Conservation (phyloP, 805 yeast species). For the Wickerhamiella lipophila region DNA sequence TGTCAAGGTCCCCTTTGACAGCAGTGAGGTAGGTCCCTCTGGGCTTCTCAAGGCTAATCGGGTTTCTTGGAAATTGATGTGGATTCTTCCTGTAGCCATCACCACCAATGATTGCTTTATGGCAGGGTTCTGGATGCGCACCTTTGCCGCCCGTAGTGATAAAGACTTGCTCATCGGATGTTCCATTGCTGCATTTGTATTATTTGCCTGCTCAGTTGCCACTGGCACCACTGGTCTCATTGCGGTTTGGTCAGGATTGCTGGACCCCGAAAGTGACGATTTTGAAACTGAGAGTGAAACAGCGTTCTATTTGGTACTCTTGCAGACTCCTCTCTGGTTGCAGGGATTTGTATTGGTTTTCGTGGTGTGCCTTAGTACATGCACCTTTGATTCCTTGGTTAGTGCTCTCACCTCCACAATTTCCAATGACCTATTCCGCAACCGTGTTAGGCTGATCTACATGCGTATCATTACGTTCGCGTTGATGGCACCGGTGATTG, state of each 20-base stretch:
- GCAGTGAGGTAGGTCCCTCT: constrained; percentile 48
- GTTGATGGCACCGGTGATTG: constrained; percentile 76
- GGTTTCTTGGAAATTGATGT: constrained; percentile 81
- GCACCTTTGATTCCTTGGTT: constrained; percentile 80
- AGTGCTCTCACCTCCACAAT: constrained; percentile 79
- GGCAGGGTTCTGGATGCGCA: constrained; percentile 88
- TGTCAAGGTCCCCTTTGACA: constrained; percentile 47
- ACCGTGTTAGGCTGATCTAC: constrained; percentile 53
- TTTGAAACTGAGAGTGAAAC: constrained; percentile 49
- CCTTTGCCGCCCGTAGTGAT: constrained; percentile 76
- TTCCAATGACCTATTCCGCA: constrained; percentile 81
- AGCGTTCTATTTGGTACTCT: constrained; percentile 51
- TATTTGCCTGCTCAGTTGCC: constrained; percentile 50
- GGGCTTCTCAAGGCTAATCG: constrained; percentile 52
- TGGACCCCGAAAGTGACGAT: constrained; percentile 31
- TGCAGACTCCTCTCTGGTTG: constrained; percentile 73
- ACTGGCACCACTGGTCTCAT: constrained; percentile 75
- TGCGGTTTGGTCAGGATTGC: constrained; percentile 80
- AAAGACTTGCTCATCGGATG: constrained; percentile 66
- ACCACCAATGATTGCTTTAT: constrained; percentile 81
- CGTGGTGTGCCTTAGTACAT: constrained; percentile 60
- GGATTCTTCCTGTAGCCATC: constrained; percentile 74
- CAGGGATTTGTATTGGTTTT: constrained; percentile 72
- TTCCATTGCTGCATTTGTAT: constrained; percentile 56
- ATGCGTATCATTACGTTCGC: constrained; percentile 58